Evolutionary conservation across 2,329 filamentous ascomycete genomes (phyloP), one percentile per base, ranked within the genome.

Genomic region (Colletotrichum trifolii): DNA sequence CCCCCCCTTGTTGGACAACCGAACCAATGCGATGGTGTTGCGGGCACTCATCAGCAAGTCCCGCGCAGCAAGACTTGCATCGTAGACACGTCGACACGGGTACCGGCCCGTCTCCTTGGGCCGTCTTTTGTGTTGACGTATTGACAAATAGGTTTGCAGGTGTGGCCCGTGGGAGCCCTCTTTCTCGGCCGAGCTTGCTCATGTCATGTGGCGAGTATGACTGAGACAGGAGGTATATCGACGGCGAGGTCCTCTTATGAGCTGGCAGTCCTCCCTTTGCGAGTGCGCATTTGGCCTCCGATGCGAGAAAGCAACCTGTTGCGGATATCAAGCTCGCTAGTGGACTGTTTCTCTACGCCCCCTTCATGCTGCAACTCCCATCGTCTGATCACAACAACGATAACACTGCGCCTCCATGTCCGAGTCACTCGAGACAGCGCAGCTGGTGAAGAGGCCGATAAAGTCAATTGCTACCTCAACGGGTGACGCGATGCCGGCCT

Each of bases 401-500:
- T 33, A n/a, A 9, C 43, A 46, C 7, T 48, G 10, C 17, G 42
- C 15, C 12, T 13, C 13, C 15, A 15, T 15, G 42, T 43, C 42
- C 13, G 43, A 15, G 15, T 17, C 17, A n/a, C 9, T 25, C 8
- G 43, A 9, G 17, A 10, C 17, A 10, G 8, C 13, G 10, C 13
- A 35, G 43, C 13, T 38, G 10, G 6, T 43, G 52, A 52, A 56
- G 6, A 42, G 36, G 36, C 53, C 58, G 63, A 62, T 25, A 36
- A 63, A 63, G 52, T 62, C 4, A 15, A 48, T 50, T 65, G 58
- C 58, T 62, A 65, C 52, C 58, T 62, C 36, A 65, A 65, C 63
- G 58, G 63, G 53, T 56, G 63, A 65, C 58, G 58, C 58, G 63
- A 65, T 62, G 63, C 58, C 58, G 52, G 59, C 58, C 40, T 55